Percentiles rank a stretch among this genome's conserved stretches.
Evolutionary conservation across 768 basidiomycete genomes (phyloP).

Genomic region (Rhizopogon sp.): DNA sequence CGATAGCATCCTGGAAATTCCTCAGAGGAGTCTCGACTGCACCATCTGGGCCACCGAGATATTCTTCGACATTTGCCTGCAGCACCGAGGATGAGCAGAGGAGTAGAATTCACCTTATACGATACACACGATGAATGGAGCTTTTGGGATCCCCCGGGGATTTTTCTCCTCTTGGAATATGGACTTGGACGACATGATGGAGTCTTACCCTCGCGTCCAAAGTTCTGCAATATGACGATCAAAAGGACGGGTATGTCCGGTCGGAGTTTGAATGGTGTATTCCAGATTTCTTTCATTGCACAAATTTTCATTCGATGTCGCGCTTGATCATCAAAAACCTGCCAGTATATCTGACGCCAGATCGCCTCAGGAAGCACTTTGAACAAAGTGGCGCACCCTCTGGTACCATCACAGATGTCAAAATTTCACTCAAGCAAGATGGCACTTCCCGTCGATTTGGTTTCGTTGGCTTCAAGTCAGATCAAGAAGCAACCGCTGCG

Average conservation of each 20-base stretch:
- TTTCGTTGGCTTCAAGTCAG: slow-evolving; percentile 86
- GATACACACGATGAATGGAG: slow-evolving; percentile 87
- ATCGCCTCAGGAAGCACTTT: slow-evolving; percentile 64
- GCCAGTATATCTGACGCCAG: slow-evolving; percentile 62
- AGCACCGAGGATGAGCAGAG: neutral
- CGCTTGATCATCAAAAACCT: slow-evolving; percentile 82
- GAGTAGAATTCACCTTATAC: neutral
- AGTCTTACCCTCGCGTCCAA: no score
- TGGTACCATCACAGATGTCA: slow-evolving; percentile 80
- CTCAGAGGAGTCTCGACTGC: slow-evolving; percentile 76
- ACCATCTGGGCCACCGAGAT: slow-evolving; percentile 73
- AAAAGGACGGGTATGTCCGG: neutral
- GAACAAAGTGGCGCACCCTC: slow-evolving; percentile 52
- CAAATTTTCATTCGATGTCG: slow-evolving; percentile 47
- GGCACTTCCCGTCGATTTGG: slow-evolving; percentile 83
- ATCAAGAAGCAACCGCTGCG: slow-evolving; percentile 78
- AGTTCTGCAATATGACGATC: neutral
- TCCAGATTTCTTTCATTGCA: neutral
- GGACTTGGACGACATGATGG: slow-evolving; percentile 20
- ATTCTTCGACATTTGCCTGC: slow-evolving; percentile 84
- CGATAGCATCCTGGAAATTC: slow-evolving; percentile 86
- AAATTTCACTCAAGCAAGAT: slow-evolving; percentile 70
- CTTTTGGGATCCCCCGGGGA: slow-evolving; percentile 90
- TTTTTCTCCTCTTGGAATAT: slow-evolving; percentile 53
- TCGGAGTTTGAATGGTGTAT: neutral